Base-by-base conservation (phyloP, 139 green algal genomes). In the Monoraphidium neglectum region DNA sequence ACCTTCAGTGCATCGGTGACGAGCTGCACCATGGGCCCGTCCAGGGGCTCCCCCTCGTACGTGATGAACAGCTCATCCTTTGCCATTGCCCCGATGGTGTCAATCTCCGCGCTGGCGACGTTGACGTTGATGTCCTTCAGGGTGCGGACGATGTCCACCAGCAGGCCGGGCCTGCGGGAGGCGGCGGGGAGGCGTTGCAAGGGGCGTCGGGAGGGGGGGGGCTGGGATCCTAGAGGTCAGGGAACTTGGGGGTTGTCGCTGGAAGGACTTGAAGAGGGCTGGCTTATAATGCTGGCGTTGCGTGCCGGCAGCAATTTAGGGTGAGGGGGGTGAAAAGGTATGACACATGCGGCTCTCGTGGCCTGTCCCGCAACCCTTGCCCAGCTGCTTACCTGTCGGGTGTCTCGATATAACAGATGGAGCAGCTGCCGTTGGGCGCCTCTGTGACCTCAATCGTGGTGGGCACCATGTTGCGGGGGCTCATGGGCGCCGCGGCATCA, bases 51-150 rank as follows among this genome's bases (percentile, higher is more conserved):
- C 28, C 95, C 95, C 59, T 98, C 93, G 82, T 98, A 98, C 0
- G 93, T 97, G 26, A 98, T 71, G 59, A 94, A 94, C 74, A 99
- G 96, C 62, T 89, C 86, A 76, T 98, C 93, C 26, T 91, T 81
- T 26, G 91, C 94, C 65, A 88, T 82, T 3, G 66, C 60, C 21
- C 94, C 94, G 49, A 92, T 77, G 26, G 86, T 93, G 75, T 93
- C 88, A 40, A 97, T 91, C 85, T 98, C 95, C 4, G 95, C 96
- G 12, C 89, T 96, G 18, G 97, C 84, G n/a, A 99, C 95, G 74
- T 97, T 97, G 13, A 98, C 86, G 76, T 93, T 97, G 78, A 98
- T 87, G 86, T 98, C 94, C 85, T 97, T 97, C 1, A 98, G 87
- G 43, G 90, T 82, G 15, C 72, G 74, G n/a, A 96, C 92, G 56